Evolutionary conservation across 768 basidiomycete genomes (phyloP).

Genomic region (Tubosaeta brunneosetosa): DNA sequence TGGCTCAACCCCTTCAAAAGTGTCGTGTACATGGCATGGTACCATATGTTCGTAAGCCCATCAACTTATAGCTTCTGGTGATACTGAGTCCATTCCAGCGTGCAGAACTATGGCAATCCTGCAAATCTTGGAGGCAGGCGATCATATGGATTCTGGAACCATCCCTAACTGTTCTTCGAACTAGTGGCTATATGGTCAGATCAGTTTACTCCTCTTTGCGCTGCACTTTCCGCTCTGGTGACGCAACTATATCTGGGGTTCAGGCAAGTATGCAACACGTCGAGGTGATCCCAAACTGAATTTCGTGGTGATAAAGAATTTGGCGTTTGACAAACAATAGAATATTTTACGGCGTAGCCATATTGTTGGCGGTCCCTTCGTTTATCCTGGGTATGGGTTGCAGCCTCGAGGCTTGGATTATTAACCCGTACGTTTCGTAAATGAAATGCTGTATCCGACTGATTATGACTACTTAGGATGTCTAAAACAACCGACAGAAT

Average conservation of each 20-base stretch:
- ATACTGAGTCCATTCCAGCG: conserved; percentile 1
- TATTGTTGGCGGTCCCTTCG: conserved; percentile 34
- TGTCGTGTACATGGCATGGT: conserved; percentile 13
- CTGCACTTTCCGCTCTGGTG: conserved; percentile 42
- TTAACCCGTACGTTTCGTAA: conserved; percentile 32
- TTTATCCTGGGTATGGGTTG: conserved; percentile 42
- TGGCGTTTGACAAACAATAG: conserved; percentile 9
- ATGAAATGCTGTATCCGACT: background rate
- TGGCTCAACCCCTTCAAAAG: background rate
- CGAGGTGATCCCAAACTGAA: background rate
- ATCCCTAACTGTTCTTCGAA: background rate
- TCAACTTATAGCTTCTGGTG: background rate
- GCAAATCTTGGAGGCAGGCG: conserved; percentile 5
- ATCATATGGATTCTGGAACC: background rate
- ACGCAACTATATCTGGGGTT: conserved; percentile 46
- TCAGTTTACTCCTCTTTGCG: conserved; percentile 46
- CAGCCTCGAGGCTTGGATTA: conserved; percentile 40
- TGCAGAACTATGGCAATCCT: conserved; percentile 11
- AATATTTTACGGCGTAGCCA: conserved; percentile 32
- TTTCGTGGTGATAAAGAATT: conserved; percentile 6
- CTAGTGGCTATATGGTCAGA: conserved; percentile 44
- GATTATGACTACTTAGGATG: conserved; percentile 26
- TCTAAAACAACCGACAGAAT: conserved; percentile 37
- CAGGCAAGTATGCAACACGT: conserved; percentile 29
- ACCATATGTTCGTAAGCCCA: conserved; percentile 3